These are phyloP conservation scores for Aspergillus proliferans DNA, from an alignment of 2,329 filamentous ascomycete genomes.

Conservation along the genomic window DNA sequence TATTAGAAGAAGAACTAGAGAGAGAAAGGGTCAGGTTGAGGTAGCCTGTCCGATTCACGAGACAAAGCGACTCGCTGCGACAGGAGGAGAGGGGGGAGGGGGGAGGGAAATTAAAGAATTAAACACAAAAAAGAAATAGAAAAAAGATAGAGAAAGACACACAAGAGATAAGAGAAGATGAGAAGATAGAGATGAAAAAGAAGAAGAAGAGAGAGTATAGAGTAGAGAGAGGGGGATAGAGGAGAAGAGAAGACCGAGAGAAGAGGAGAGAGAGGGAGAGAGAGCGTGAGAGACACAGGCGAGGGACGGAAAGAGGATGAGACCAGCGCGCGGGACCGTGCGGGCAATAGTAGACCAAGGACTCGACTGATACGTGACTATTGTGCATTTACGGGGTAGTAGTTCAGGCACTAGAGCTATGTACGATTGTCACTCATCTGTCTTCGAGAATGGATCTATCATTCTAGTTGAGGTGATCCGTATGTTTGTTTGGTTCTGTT, in stretches of 20 bases:
- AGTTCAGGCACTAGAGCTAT: no score
- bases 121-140: conserved; percentile 12
- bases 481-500: neutral
- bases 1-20: conserved; percentile 1
- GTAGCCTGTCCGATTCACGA: neutral
- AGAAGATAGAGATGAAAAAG: conserved; percentile 8
- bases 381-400: neutral
- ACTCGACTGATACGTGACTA: conserved; percentile 1
- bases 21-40: neutral
- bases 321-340: conserved; percentile 13
- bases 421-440: no score
- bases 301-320: neutral
- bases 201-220: conserved; percentile 21
- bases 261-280: neutral
- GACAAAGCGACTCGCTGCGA: no score
- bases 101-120: conserved; percentile 7
- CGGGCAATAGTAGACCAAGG: conserved; percentile 1
- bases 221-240: conserved; percentile 19
- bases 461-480: neutral
- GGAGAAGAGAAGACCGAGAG: conserved; percentile 17
- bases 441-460: neutral
- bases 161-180: conserved; percentile 10
- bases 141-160: conserved; percentile 9
- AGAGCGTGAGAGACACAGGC: neutral
- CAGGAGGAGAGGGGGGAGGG: neutral